These are phyloP conservation scores for Paramecium tetraurelia DNA, from an alignment of 73 alveolate genomes.

Conservation along the genomic window DNA sequence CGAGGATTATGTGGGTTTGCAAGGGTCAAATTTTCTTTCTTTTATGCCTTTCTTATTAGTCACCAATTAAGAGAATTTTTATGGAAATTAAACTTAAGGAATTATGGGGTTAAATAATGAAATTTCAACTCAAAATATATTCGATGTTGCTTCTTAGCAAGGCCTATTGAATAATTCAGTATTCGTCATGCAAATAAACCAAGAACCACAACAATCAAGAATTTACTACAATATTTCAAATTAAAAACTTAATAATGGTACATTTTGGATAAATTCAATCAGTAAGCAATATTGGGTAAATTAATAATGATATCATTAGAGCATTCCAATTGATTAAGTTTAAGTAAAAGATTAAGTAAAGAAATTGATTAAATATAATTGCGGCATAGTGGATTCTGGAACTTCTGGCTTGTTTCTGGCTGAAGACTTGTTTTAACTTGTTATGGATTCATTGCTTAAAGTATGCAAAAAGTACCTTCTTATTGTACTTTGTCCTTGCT, in stretches of 20 bases:
- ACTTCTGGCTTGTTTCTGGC: neutral
- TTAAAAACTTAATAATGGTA: neutral
- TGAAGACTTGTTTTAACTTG: neutral
- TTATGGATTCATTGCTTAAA: neutral
- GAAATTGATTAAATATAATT: neutral
- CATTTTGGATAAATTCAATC: neutral
- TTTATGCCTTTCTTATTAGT: neutral
- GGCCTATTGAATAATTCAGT: neutral
- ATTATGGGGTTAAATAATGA: neutral
- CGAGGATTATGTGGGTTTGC: neutral
- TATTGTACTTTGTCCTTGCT: neutral
- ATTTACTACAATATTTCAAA: neutral
- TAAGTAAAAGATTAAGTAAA: neutral
- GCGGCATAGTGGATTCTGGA: neutral
- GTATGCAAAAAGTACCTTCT: neutral
- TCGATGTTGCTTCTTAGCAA: neutral
- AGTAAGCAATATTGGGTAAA: neutral
- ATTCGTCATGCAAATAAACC: neutral
- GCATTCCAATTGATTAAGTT: neutral
- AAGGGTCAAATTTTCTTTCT: neutral
- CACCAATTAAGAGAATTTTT: neutral
- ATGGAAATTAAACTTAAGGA: neutral
- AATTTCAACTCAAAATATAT: neutral
- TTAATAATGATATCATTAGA: neutral
- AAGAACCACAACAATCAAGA: neutral